Evolutionary conservation across 1,284 basidiomycete genomes (phyloP).

Genomic region (Tetrapyrgos nigripes): DNA sequence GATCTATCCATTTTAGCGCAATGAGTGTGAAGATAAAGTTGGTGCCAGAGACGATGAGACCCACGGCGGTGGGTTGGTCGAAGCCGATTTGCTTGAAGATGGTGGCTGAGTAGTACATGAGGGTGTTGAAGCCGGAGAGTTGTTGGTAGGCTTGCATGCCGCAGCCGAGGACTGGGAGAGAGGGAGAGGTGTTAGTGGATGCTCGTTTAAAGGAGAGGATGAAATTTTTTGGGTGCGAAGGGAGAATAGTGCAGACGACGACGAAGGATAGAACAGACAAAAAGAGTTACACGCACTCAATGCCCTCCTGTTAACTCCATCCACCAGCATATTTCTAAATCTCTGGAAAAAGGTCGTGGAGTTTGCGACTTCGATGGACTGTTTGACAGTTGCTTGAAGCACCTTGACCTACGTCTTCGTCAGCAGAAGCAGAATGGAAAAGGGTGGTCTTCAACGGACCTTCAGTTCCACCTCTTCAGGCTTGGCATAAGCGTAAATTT

Average conservation of each 20-base stretch:
- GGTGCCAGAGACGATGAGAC: conserved; percentile 78
- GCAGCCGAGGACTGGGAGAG: conserved; percentile 66
- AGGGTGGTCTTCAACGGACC: conserved; percentile 35
- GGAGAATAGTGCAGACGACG: not conserved
- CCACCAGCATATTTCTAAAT: conserved; percentile 57
- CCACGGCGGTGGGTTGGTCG: conserved; percentile 82
- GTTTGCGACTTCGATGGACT: conserved; percentile 67
- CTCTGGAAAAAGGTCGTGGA: conserved; percentile 68
- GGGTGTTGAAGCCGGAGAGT: conserved; percentile 77
- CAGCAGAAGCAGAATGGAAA: not conserved
- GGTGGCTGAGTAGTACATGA: conserved; percentile 82
- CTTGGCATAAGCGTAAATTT: conserved; percentile 72
- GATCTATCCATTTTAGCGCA: conserved; percentile 84
- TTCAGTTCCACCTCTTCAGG: conserved; percentile 72
- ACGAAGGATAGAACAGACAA: not conserved
- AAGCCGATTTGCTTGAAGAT: conserved; percentile 85
- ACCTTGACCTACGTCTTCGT: conserved; percentile 55
- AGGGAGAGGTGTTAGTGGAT: no score
- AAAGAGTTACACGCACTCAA: conserved; percentile 55
- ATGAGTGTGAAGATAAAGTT: conserved; percentile 87
- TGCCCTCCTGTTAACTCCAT: conserved; percentile 71
- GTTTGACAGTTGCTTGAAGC: conserved; percentile 64
- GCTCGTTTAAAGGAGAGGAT: not conserved
- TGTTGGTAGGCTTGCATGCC: conserved; percentile 87
- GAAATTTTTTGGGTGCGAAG: not conserved